Evolutionary conservation across 2,329 filamentous ascomycete species (phyloP).

Genomic region (Xylaria arbuscula): DNA sequence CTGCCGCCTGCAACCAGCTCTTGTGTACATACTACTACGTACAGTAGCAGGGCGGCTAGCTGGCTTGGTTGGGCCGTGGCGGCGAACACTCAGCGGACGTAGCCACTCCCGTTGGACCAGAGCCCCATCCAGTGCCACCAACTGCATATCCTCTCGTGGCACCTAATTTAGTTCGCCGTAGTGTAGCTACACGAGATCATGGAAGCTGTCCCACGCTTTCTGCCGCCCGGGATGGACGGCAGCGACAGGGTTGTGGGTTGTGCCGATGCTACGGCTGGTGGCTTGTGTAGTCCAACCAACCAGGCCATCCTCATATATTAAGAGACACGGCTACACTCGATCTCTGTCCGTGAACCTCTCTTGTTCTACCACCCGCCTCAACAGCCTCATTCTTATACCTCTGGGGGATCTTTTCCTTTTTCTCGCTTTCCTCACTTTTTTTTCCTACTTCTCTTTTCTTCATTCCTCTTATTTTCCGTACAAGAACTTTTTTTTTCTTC

Average conservation of each 20-base stretch:
- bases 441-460: constrained; percentile 30
- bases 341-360: constrained; percentile 24
- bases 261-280: not conserved
- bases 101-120: constrained; percentile 25
- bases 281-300: not conserved
- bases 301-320: constrained; percentile 39
- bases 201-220: constrained; percentile 22
- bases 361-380: constrained; percentile 30
- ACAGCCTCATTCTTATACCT: constrained; percentile 36
- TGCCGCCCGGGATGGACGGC: constrained; percentile 34
- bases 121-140: constrained; percentile 7
- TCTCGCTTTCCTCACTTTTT: constrained; percentile 25
- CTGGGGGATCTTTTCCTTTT: constrained; percentile 39
- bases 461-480: constrained; percentile 21
- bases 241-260: constrained; percentile 9
- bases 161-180: constrained; percentile 29
- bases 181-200: not conserved
- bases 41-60: constrained; percentile 28
- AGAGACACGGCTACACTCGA: constrained; percentile 36
- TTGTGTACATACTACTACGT: not conserved
- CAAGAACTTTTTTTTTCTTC: constrained; percentile 20
- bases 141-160: constrained; percentile 17
- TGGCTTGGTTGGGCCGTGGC: not conserved
- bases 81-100: constrained; percentile 10
- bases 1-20: constrained; percentile 21